Evolutionary conservation across 441 rosid species (phyloP).

Genomic region (Capsella rubella): DNA sequence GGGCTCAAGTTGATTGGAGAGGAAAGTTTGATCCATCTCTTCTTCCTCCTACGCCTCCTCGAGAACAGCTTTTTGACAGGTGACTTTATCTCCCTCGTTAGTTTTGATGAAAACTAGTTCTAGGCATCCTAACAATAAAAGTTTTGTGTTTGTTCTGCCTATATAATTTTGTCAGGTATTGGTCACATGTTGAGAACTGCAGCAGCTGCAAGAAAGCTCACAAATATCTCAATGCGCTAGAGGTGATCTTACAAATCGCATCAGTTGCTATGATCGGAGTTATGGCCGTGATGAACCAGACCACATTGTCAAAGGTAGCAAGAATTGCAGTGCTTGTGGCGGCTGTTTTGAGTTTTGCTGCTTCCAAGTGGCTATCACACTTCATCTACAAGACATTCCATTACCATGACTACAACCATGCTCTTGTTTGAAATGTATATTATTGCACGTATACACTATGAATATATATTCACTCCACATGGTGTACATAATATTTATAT

Average conservation of each 20-base stretch:
- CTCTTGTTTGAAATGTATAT: slow-evolving; percentile 54
- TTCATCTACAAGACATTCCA: slow-evolving; percentile 77
- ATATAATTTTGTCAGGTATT: slow-evolving; percentile 56
- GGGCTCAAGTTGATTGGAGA: slow-evolving; percentile 75
- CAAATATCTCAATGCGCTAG: slow-evolving; percentile 64
- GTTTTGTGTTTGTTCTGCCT: slow-evolving; percentile 16
- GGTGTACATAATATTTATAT: slow-evolving; percentile 26
- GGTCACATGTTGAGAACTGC: slow-evolving; percentile 92
- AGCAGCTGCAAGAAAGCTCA: slow-evolving; percentile 73
- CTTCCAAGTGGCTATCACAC: slow-evolving; percentile 79
- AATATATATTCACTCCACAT: not conserved
- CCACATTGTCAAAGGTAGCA: slow-evolving; percentile 47
- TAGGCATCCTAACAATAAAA: not conserved
- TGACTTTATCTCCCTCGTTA: slow-evolving; percentile 30
- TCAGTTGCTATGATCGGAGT: slow-evolving; percentile 65
- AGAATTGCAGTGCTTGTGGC: slow-evolving; percentile 55
- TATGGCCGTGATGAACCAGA: slow-evolving; percentile 63
- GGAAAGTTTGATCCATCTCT: slow-evolving; percentile 70
- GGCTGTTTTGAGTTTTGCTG: slow-evolving; percentile 70
- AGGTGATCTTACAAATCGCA: slow-evolving; percentile 65
- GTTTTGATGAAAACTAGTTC: not conserved
- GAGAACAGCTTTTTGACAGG: slow-evolving; percentile 90
- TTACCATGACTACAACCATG: slow-evolving; percentile 89
- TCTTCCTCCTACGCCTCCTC: slow-evolving; percentile 81
- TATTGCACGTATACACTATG: not conserved